Conservation (phyloP, 2,329 filamentous ascomycete species). For the Sclerotinia sclerotiorum region DNA sequence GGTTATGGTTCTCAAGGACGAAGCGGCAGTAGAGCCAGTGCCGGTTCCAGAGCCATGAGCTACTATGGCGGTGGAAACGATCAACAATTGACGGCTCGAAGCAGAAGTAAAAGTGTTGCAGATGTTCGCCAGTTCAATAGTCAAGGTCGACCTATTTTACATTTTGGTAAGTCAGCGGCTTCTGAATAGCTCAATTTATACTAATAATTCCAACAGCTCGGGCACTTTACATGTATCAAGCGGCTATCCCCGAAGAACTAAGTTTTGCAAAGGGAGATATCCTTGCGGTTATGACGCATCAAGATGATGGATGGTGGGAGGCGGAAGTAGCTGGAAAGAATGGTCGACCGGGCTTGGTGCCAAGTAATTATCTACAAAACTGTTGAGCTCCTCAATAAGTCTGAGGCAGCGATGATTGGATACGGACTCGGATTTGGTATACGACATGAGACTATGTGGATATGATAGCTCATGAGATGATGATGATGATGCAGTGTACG, state of each 20-base stretch:
- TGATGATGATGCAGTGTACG: slow-evolving; percentile 8
- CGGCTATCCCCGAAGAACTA: slow-evolving; percentile 92
- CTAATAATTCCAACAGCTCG: slow-evolving; percentile 61
- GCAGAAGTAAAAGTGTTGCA: slow-evolving; percentile 82
- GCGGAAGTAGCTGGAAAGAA: slow-evolving; percentile 79
- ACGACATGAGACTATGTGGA: slow-evolving; percentile 9
- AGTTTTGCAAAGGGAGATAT: slow-evolving; percentile 91
- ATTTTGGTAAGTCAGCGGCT: slow-evolving; percentile 74
- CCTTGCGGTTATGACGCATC: slow-evolving; percentile 81
- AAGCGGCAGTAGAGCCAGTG: slow-evolving; percentile 51
- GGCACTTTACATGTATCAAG: slow-evolving; percentile 90
- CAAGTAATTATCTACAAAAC: slow-evolving; percentile 62
- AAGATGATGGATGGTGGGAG: slow-evolving; percentile 99
- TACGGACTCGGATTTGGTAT: background rate
- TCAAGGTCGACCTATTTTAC: slow-evolving; percentile 83
- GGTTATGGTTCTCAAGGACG: slow-evolving; percentile 57
- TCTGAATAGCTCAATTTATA: slow-evolving; percentile 18
- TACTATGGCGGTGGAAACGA: slow-evolving; percentile 50
- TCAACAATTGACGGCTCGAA: slow-evolving; percentile 44
- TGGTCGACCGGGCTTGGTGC: slow-evolving; percentile 61
- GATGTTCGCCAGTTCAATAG: slow-evolving; percentile 77
- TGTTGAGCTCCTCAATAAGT: slow-evolving; percentile 31
- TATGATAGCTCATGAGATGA: slow-evolving; percentile 13
- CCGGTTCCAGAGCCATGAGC: slow-evolving; percentile 51
- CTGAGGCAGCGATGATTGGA: slow-evolving; percentile 4